Evolutionary conservation across 2,329 filamentous ascomycete species (phyloP).

Genomic region (Aureobasidium sp.): DNA sequence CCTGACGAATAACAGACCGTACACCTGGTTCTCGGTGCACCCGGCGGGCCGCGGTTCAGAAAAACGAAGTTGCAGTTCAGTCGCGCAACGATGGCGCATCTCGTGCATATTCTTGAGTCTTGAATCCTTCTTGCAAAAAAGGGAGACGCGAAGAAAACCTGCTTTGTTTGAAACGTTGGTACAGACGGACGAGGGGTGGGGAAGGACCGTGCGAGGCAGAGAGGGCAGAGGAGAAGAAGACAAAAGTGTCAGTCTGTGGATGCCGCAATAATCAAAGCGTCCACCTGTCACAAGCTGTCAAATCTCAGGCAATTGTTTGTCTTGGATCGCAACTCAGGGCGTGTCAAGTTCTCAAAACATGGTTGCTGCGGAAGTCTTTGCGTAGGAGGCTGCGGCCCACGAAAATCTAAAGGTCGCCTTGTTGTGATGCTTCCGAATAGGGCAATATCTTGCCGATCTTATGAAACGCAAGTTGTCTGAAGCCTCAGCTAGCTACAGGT

Average conservation of each 20-base stretch:
- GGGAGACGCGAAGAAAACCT: not conserved
- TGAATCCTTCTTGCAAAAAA: not conserved
- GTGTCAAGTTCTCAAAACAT: not conserved
- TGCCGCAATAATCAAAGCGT: not conserved
- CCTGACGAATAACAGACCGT: not conserved
- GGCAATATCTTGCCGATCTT: not conserved
- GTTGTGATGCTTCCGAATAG: not conserved
- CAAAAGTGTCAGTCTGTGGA: not conserved
- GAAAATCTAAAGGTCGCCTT: not conserved
- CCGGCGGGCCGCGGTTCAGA: not conserved
- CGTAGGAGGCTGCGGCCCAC: not conserved
- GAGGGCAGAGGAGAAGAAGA: not conserved
- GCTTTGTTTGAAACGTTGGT: constrained; percentile 10
- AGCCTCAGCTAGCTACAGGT: not conserved
- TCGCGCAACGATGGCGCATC: constrained; percentile 6
- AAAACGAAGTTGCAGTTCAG: not conserved
- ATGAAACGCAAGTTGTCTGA: not conserved
- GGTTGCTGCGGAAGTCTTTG: not conserved
- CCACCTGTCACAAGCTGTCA: not conserved
- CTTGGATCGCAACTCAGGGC: not conserved
- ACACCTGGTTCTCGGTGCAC: not conserved
- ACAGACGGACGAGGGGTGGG: not conserved
- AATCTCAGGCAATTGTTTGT: not conserved
- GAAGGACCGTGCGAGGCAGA: not conserved
- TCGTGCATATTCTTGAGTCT: not conserved